These are phyloP conservation scores for Emericellopsis cladophorae DNA, from an alignment of 2,329 filamentous ascomycete species.

Conservation along the genomic window DNA sequence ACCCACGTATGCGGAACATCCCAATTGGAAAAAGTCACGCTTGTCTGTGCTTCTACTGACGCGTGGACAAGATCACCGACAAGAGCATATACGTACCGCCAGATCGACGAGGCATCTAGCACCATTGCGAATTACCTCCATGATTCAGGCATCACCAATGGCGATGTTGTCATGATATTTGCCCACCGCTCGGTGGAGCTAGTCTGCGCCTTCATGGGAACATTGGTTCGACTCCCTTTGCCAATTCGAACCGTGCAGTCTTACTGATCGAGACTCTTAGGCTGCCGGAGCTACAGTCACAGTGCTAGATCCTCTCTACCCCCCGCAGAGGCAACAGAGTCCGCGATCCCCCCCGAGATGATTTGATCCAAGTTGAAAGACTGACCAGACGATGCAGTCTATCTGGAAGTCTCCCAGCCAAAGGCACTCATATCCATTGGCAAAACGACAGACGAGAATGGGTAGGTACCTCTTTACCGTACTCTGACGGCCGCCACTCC, in stretches of 20 bases:
- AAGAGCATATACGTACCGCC: conserved; percentile 66
- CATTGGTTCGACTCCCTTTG: conserved; percentile 18
- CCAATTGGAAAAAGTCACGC: no score
- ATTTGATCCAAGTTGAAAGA: not conserved
- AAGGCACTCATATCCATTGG: conserved; percentile 54
- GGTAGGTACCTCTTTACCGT: not conserved
- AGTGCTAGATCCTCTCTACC: conserved; percentile 55
- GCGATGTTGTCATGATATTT: conserved; percentile 90
- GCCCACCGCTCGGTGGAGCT: conserved; percentile 66
- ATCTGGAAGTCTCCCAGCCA: conserved; percentile 68
- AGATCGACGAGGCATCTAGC: conserved; percentile 80
- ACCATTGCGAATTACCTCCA: conserved; percentile 68
- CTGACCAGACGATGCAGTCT: conserved; percentile 27
- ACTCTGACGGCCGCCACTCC: not conserved
- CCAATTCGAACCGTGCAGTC: no score
- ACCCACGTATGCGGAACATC: conserved; percentile 7
- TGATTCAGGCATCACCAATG: conserved; percentile 57
- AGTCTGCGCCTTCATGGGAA: conserved; percentile 65
- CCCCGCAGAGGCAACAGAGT: conserved; percentile 13
- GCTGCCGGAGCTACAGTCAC: conserved; percentile 48
- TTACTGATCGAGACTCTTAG: conserved; percentile 9
- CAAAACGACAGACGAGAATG: conserved; percentile 41
- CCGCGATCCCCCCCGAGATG: not conserved
- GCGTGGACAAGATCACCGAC: conserved; percentile 23
- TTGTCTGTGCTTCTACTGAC: not conserved